Evolutionary conservation across 108 stramenopile genomes (phyloP).

Genomic region (Cyclostephanos tholiformis): DNA sequence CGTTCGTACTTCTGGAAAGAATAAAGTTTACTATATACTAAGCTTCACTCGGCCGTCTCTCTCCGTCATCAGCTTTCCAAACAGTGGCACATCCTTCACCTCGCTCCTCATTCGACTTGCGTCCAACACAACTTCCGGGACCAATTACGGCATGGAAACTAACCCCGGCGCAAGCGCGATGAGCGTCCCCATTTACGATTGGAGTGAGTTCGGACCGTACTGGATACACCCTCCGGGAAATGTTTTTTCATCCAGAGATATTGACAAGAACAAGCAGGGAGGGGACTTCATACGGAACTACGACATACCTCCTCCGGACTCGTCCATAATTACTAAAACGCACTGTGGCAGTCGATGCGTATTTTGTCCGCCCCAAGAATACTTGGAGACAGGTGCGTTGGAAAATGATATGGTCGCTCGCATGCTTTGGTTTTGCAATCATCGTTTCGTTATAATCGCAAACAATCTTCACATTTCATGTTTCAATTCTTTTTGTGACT

Average conservation of each 20-base stretch:
- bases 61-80: slow-evolving; percentile 39
- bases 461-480: too few relatives aligned
- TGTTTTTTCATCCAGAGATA: too few relatives aligned
- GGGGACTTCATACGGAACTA: slow-evolving; percentile 1
- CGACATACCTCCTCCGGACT: slow-evolving; percentile 16
- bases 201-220: slow-evolving; percentile 36
- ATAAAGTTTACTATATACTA: too few relatives aligned
- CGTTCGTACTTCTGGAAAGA: too few relatives aligned
- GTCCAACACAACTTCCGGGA: slow-evolving; percentile 36
- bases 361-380: slow-evolving; percentile 58
- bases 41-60: not conserved
- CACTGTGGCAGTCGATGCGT: slow-evolving; percentile 77
- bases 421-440: too few relatives aligned
- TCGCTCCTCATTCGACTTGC: slow-evolving; percentile 23
- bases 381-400: slow-evolving; percentile 47
- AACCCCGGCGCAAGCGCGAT: slow-evolving; percentile 23
- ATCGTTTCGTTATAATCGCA: too few relatives aligned
- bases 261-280: not conserved
- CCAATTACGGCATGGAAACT: slow-evolving; percentile 53
- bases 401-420: too few relatives aligned
- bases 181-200: slow-evolving; percentile 42
- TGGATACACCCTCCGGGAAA: slow-evolving; percentile 36
- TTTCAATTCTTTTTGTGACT: too few relatives aligned
- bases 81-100: slow-evolving; percentile 57
- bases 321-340: slow-evolving; percentile 78